Evolutionary conservation across 2,329 filamentous ascomycete genomes (phyloP).

Genomic region (Chaetomium sp.): DNA sequence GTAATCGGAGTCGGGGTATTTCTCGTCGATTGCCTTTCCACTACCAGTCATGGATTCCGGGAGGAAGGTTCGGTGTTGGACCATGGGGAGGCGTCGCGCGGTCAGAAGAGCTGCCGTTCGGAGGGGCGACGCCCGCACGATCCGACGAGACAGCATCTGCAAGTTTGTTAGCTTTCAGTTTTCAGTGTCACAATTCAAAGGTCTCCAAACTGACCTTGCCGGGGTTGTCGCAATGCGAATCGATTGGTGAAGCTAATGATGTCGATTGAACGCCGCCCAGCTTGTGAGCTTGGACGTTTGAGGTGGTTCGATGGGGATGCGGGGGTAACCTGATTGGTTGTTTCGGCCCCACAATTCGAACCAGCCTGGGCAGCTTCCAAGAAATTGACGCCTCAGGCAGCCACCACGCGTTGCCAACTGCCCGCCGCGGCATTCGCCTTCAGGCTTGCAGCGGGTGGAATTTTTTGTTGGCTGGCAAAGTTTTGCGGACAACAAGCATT

Average conservation of each 20-base stretch:
- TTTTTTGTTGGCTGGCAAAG: conserved; percentile 35
- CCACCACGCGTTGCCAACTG: conserved; percentile 1
- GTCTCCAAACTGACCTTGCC: conserved; percentile 27
- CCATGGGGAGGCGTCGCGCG: conserved; percentile 42
- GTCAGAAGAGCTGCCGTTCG: conserved; percentile 41
- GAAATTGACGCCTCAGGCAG: conserved; percentile 19
- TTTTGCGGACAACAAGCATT: conserved; percentile 46
- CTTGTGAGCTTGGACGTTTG: conserved; percentile 11
- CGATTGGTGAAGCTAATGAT: conserved; percentile 20
- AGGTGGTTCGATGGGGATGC: neutral
- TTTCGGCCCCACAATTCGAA: neutral
- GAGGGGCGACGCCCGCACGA: conserved; percentile 45
- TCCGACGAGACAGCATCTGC: conserved; percentile 57
- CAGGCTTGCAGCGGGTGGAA: conserved; percentile 20
- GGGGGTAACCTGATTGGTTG: conserved; percentile 15
- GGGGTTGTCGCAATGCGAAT: conserved; percentile 30
- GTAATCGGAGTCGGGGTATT: conserved; percentile 45
- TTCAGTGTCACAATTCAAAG: conserved; percentile 2
- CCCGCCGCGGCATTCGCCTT: conserved; percentile 18
- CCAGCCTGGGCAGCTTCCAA: neutral
- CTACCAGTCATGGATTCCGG: conserved; percentile 43
- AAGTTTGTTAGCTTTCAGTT: neutral
- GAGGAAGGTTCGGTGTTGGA: conserved; percentile 53
- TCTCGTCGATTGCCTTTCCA: conserved; percentile 40
- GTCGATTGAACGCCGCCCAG: conserved; percentile 21